Evolutionary conservation across 73 alveolate genomes (phyloP).

Genomic region (Paramecium pentaurelia): DNA sequence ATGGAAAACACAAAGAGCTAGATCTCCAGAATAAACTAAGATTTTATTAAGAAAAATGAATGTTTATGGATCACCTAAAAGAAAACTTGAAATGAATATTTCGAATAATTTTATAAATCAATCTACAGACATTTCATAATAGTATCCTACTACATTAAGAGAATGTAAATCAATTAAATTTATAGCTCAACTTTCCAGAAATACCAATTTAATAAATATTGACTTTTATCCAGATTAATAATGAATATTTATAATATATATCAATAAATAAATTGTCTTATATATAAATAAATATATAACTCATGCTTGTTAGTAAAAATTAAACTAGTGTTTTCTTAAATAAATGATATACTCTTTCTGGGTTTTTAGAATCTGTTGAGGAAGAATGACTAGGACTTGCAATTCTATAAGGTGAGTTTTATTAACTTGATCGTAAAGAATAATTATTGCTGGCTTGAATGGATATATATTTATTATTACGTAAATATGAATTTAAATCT

Average conservation of each 20-base stretch:
- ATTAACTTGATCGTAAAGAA: not conserved
- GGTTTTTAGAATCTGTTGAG: not conserved
- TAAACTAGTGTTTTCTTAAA: not conserved
- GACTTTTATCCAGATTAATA: not conserved
- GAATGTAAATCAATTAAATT: not conserved
- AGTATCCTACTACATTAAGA: not conserved
- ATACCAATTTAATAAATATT: not conserved
- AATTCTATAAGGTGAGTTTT: slow-evolving; percentile 25
- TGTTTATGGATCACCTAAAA: not conserved
- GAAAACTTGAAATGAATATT: not conserved
- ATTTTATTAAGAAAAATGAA: not conserved
- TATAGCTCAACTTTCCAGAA: not conserved
- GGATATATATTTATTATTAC: not conserved
- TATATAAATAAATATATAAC: not conserved
- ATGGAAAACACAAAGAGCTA: not conserved
- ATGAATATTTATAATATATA: not conserved
- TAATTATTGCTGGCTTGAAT: slow-evolving; percentile 10
- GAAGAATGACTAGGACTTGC: not conserved
- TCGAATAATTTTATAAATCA: not conserved
- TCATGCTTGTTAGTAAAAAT: not conserved
- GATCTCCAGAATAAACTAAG: not conserved
- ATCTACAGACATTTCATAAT: not conserved
- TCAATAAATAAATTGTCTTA: not conserved
- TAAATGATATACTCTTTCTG: not conserved
- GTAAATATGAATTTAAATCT: not conserved